Evolutionary conservation across 108 stramenopile species (phyloP), one percentile per base, ranked within the genome.

Genomic region (Nitzschia putrida): DNA sequence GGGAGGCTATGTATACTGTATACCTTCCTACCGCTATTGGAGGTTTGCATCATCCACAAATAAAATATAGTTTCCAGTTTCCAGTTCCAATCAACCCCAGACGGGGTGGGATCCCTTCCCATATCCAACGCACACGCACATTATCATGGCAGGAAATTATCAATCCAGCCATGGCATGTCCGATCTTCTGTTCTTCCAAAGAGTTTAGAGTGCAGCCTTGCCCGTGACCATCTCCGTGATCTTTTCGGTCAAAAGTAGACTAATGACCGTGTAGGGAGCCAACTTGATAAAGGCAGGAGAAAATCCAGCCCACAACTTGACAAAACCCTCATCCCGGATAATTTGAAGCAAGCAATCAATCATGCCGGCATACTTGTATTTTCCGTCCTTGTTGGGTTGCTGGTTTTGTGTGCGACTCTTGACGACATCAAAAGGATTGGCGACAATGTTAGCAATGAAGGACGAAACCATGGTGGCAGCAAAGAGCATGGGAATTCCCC

Each of bases 201-300:
- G 4, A 34, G n/a, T 72, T 57, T 80, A 85, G 41, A 85, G 55
- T 0, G 84, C 84, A 34, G 77, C 80, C 68, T 85, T 85, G 45
- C 87, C 87, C 23, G 87, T 88, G 7, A 88, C 57, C 24, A 71
- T 50, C 66, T 78, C 72, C 50, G 87, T 88, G 53, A 88, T 76
- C 55, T 88, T 84, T 52, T 88, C 88, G 10, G 85, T 82, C 65
- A 88, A 70, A 7, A 80, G 74, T 59, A 88, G 71, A 23, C 76
- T 78, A 60, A 88, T 88, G 53, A 88, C 79, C 8, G 85, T 88
- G 63, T 88, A 88, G 21, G 88, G 88, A 25, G 88, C 88, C 72
- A 88, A 72, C 81, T 88, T 88, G 69, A 88, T 41, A 75, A 88
- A 88, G 49, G 88, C 88, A 11, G 88, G 88, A 21, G 69, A 57